Evolutionary conservation across 768 basidiomycete genomes (phyloP).

Genomic region (Leucocoprinus sp.): DNA sequence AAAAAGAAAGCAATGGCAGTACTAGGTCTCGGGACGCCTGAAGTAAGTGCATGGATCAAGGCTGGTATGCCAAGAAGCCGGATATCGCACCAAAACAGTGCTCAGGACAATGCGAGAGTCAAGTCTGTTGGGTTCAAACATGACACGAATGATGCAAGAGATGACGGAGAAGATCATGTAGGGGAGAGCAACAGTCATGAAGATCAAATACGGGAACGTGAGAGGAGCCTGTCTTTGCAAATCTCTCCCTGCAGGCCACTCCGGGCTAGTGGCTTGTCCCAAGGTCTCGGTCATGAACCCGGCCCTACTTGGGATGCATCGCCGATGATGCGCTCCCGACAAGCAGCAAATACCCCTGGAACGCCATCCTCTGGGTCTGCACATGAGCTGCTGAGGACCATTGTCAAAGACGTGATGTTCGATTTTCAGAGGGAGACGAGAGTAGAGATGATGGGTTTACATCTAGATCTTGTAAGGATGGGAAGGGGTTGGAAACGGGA

Average conservation of each 20-base stretch:
- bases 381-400: slow-evolving; percentile 54
- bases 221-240: slow-evolving; percentile 42
- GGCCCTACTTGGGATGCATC: slow-evolving; percentile 32
- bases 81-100: slow-evolving; percentile 15
- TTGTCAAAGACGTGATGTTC: slow-evolving; percentile 65
- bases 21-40: slow-evolving; percentile 41
- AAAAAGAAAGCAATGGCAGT: slow-evolving; percentile 18
- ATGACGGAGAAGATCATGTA: neutral
- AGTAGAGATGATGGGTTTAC: slow-evolving; percentile 67
- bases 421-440: slow-evolving; percentile 65
- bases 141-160: slow-evolving; percentile 19
- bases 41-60: slow-evolving; percentile 43
- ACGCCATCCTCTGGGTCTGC: slow-evolving; percentile 23
- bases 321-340: slow-evolving; percentile 26
- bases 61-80: slow-evolving; percentile 24
- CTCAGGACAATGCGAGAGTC: slow-evolving; percentile 27
- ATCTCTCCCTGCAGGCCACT: slow-evolving; percentile 45
- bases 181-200: slow-evolving; percentile 12
- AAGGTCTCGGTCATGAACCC: slow-evolving; percentile 11
- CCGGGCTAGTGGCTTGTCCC: slow-evolving; percentile 11
- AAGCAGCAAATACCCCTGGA: slow-evolving; percentile 1
- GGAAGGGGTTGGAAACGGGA: slow-evolving; percentile 62
- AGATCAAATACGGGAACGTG: slow-evolving; percentile 19
- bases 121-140: slow-evolving; percentile 42
- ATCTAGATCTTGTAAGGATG: slow-evolving; percentile 67